phyloP scores from a whole-genome alignment of 2,329 filamentous ascomycete genomes.

The Graphium sp. region DNA sequence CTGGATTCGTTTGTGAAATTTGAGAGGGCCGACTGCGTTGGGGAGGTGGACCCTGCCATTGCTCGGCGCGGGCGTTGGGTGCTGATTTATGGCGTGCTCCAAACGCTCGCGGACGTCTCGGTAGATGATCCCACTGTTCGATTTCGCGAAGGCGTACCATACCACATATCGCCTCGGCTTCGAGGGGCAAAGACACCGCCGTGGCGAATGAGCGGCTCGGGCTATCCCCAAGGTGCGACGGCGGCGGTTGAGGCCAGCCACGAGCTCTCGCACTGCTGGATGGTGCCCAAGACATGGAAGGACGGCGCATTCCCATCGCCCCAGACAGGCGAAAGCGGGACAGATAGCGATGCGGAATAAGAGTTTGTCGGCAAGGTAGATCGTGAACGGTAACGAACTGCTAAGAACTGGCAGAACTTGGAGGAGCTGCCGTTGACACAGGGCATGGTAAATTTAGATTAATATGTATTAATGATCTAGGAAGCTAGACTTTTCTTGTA shows the following conservation, averaged over 20 bases:
- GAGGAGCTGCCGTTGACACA: no score
- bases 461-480: no score
- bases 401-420: no score
- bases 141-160: conserved; percentile 33
- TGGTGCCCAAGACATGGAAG: conserved; percentile 22
- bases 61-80: conserved; percentile 44
- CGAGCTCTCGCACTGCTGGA: conserved; percentile 36
- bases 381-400: no score
- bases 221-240: background rate
- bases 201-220: conserved; percentile 24
- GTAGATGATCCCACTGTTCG: conserved; percentile 37
- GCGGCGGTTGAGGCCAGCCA: conserved; percentile 21
- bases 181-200: conserved; percentile 33
- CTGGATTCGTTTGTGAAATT: conserved; percentile 38
- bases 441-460: no score
- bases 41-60: conserved; percentile 32
- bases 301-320: no score
- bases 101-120: conserved; percentile 40
- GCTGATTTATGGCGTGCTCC: conserved; percentile 41
- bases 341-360: no score
- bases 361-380: no score
- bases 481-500: no score
- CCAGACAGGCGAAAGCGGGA: no score
- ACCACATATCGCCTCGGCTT: conserved; percentile 38
- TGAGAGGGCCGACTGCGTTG: conserved; percentile 33